Conservation (phyloP, 306 rosid genomes). For the Rosa rugosa region DNA sequence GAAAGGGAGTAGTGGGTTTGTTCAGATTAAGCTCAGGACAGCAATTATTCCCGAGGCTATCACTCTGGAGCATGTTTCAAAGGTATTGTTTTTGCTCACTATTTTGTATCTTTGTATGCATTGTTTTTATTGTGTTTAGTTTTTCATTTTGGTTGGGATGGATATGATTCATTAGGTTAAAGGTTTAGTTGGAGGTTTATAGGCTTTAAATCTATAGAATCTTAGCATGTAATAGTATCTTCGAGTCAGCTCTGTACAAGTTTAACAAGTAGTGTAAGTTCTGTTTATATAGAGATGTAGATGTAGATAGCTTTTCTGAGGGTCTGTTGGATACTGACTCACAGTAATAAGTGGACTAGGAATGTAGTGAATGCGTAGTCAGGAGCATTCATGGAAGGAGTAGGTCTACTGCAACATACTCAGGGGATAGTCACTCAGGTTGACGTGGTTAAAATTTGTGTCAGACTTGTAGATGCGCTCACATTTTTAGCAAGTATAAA, state of each 20-base stretch:
- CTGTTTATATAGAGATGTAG: not conserved
- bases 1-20: slow-evolving; percentile 80
- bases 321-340: not conserved
- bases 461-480: not conserved
- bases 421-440: not conserved
- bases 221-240: not conserved
- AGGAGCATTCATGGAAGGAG: not conserved
- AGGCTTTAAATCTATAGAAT: not conserved
- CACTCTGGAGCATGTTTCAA: slow-evolving; percentile 92
- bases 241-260: not conserved
- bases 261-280: not conserved
- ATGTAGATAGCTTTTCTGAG: not conserved
- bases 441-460: not conserved
- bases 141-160: not conserved
- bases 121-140: not conserved
- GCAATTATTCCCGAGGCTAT: slow-evolving; percentile 83
- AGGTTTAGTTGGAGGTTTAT: not conserved
- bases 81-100: slow-evolving; percentile 46
- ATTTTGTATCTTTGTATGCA: not conserved
- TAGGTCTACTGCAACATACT: not conserved
- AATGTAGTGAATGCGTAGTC: not conserved
- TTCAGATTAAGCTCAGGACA: slow-evolving; percentile 73
- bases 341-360: not conserved
- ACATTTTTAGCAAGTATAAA: not conserved
- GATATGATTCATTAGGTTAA: not conserved